phyloP scores from a whole-genome alignment of 768 basidiomycete genomes.

The Russula foetens region DNA sequence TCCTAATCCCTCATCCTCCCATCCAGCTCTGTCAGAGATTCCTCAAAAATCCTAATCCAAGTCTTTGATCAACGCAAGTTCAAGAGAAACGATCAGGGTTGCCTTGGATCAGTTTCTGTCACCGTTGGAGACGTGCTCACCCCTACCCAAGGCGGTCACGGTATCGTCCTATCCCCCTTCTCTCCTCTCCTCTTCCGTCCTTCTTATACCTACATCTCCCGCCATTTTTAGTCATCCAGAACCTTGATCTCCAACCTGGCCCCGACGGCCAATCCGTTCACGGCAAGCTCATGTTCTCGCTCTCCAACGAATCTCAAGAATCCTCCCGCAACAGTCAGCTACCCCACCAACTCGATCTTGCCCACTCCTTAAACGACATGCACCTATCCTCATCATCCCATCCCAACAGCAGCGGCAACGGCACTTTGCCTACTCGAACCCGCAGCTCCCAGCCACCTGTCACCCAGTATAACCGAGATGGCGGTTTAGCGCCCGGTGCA shows the following conservation, averaged over 20 bases:
- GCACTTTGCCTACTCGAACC: conserved; percentile 4
- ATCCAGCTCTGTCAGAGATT: conserved; percentile 59
- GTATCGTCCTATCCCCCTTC: conserved; percentile 1
- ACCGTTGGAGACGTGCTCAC: conserved; percentile 34
- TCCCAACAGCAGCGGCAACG: neutral
- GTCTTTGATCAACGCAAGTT: conserved; percentile 89
- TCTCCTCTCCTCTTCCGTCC: neutral
- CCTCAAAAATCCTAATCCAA: conserved; percentile 73
- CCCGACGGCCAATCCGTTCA: conserved; percentile 69
- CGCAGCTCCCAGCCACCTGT: conserved; percentile 5
- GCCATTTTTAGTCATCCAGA: conserved; percentile 55
- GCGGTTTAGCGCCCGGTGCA: conserved; percentile 1
- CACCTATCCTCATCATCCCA: conserved; percentile 1
- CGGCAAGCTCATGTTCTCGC: conserved; percentile 68
- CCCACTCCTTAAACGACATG: conserved; percentile 10
- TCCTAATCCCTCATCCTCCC: conserved; percentile 5
- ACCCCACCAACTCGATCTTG: conserved; percentile 20
- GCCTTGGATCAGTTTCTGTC: conserved; percentile 42
- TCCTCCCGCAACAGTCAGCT: conserved; percentile 13
- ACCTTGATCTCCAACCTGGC: conserved; percentile 66
- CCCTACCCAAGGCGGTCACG: conserved; percentile 28
- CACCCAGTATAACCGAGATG: neutral
- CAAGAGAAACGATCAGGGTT: conserved; percentile 77
- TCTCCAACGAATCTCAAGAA: conserved; percentile 28
- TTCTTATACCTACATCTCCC: too few species aligned